Conservation (phyloP, 1,139 yeast genomes). For the Chernovozyma aurita region DNA sequence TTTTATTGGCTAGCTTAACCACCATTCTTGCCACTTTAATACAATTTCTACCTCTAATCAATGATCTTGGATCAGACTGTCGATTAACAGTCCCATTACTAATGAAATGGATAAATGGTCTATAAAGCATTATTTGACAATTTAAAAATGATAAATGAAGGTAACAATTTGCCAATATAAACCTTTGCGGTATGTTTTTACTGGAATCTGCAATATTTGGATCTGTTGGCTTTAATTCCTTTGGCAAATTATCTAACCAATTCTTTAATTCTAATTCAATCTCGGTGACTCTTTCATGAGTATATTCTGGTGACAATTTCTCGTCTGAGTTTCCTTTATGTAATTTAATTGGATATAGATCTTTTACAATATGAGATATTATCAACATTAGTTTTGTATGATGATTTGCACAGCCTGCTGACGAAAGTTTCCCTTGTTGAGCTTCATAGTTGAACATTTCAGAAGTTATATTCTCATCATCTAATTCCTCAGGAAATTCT, state of each 20-base stretch:
- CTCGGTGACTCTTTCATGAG: slow-evolving; percentile 64
- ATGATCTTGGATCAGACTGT: slow-evolving; percentile 40
- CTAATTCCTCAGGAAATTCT: slow-evolving; percentile 77
- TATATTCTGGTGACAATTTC: slow-evolving; percentile 29
- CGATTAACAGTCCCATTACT: slow-evolving; percentile 49
- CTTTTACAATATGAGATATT: slow-evolving; percentile 39
- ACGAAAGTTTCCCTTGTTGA: slow-evolving; percentile 51
- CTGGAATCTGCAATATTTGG: slow-evolving; percentile 30
- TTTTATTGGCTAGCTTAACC: slow-evolving; percentile 76
- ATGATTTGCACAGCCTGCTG: slow-evolving; percentile 79
- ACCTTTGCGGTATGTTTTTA: slow-evolving; percentile 52
- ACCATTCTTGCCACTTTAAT: slow-evolving; percentile 82
- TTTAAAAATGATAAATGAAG: slow-evolving; percentile 77
- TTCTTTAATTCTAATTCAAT: slow-evolving; percentile 67
- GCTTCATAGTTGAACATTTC: slow-evolving; percentile 39
- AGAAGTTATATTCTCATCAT: slow-evolving; percentile 82
- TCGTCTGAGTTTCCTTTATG: slow-evolving; percentile 9
- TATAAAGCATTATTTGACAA: slow-evolving; percentile 77
- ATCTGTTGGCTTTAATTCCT: slow-evolving; percentile 69
- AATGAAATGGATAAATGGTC: slow-evolving; percentile 88
- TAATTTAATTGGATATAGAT: slow-evolving; percentile 40
- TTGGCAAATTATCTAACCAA: slow-evolving; percentile 75
- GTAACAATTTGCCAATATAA: slow-evolving; percentile 69
- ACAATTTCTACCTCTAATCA: slow-evolving; percentile 77
- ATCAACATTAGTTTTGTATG: slow-evolving; percentile 68